Evolutionary conservation across 225 moss, liverwort and hornwort species (phyloP), one percentile per base, ranked within the genome.

Genomic region (Polytrichum formosum): DNA sequence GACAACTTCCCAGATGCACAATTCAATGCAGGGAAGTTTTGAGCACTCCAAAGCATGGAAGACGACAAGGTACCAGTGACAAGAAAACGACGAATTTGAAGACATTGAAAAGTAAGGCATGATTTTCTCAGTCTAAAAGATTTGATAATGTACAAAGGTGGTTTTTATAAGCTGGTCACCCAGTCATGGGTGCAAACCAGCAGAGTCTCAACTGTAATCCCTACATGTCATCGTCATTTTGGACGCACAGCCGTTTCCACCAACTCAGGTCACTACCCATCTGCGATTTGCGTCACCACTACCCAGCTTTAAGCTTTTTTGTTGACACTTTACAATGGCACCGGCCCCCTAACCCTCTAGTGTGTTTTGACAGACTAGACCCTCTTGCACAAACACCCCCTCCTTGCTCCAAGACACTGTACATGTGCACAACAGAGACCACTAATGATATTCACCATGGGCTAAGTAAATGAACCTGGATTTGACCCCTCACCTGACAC

Each of bases 141-240:
- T 73, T 75, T 76, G 68, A 63, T 76, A 81, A 30, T 76, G 69
- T 81, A 81, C 80, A 81, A 66, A 63, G 67, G 4, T 46, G 46
- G 46, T 16, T 33, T 23, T 56, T 60, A 59, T 61, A 31, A 60
- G 54, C 53, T 70, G 66, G 28, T 66, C 66, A 74, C 70, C 61
- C 65, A 70, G 66, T 58, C 64, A 62, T 17, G 58, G 22, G 53
- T 46, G 46, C 46, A 46, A 31, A 31, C 70, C 37, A 70, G 64
- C 30, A 59, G 28, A 21, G 58, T 23, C 20, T 58, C 21, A 58
- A 22, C 58, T 13, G 46, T 46, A 46, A 46, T 46, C 46, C 46
- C 46, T 46, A 16, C 0, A 6, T 58, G 20, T 23, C 6, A 5
- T 58, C 21, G 58, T 6, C 58, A 20, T 58, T 58, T 6, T 58